Base-by-base conservation (phyloP, 1,139 yeast species). In the Suhomyces wounanorum region DNA sequence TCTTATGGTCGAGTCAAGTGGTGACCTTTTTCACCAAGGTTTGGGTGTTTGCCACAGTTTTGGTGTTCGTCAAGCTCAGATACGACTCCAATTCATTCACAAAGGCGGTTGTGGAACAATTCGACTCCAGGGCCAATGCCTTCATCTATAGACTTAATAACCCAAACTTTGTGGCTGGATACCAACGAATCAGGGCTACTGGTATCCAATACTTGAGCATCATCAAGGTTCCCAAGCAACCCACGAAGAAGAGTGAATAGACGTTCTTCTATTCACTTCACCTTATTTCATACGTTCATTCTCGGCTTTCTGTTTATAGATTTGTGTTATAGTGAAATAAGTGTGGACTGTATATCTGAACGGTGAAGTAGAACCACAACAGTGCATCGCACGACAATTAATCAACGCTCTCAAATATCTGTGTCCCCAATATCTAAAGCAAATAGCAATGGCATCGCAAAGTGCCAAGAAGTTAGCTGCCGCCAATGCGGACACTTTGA, bases 401-500 rank as follows among this genome's bases (percentile, higher is more conserved):
- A 28, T 21, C 44, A 18, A 30, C 44, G 13, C 26, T 30, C 8
- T 41, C 3, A 14, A 28, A n/a, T 17, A 17, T 13, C 21, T 10
- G 18, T 16, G 11, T 13, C 23, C 14, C 14, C 37, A 41, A n/a
- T 41, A 11, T 6, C 23, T 21, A 21, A 21, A 21, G 23, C 23
- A 21, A 21, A 21, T 6, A 25, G 25, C 14, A 9, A 76, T 76
- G 81, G 80, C 79, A 14, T 70, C 79, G 8, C 73, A 68, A 54
- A 74, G 80, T 57, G 82, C 82, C 33, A 89, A 89, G 71, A 88
- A 87, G 61, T 83, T 78, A 57, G 96, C 95, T 0, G 69, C 70
- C 0, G 61, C 82, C 53, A 89, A 89, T 61, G 62, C 68, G 10
- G 72, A 75, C 43, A 76, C 82, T 5, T 75, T 89, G 50, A 76